These are phyloP conservation scores for Rhodotorula sp. DNA, from an alignment of 1,284 basidiomycete species.

Conservation along the genomic window DNA sequence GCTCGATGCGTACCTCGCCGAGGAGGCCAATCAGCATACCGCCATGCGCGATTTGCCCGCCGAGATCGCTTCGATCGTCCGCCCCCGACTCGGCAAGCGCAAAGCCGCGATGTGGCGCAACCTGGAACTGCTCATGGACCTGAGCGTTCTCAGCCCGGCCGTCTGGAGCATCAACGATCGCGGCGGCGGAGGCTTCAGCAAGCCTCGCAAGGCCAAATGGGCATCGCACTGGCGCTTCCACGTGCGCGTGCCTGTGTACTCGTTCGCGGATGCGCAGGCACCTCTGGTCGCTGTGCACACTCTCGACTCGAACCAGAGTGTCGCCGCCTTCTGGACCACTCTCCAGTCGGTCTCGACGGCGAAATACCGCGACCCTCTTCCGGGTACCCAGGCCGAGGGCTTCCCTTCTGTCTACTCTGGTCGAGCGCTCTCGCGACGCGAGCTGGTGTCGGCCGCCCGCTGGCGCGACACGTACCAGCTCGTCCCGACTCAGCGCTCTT, in stretches of 20 bases:
- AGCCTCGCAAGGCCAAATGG: constrained; percentile 51
- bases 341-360: constrained; percentile 49
- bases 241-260: constrained; percentile 57
- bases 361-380: not conserved
- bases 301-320: constrained; percentile 49
- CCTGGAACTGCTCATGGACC: constrained; percentile 58
- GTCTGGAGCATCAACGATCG: constrained; percentile 43
- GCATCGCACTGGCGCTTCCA: constrained; percentile 63
- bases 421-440: not conserved
- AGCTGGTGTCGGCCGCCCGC: not conserved
- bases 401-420: not conserved
- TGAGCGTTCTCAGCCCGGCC: constrained; percentile 62
- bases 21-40: constrained; percentile 55
- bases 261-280: constrained; percentile 58
- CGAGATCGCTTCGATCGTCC: constrained; percentile 56
- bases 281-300: constrained; percentile 33
- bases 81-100: constrained; percentile 60
- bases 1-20: constrained; percentile 56
- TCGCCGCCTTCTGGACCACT: constrained; percentile 59
- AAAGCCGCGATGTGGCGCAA: constrained; percentile 62
- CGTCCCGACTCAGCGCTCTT: constrained; percentile 16
- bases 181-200: not conserved
- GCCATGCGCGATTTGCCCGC: constrained; percentile 58
- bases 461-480: constrained; percentile 38
- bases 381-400: not conserved